These are phyloP conservation scores for Endocladia muricata DNA, from an alignment of 31 red algal genomes.

Conservation along the genomic window DNA sequence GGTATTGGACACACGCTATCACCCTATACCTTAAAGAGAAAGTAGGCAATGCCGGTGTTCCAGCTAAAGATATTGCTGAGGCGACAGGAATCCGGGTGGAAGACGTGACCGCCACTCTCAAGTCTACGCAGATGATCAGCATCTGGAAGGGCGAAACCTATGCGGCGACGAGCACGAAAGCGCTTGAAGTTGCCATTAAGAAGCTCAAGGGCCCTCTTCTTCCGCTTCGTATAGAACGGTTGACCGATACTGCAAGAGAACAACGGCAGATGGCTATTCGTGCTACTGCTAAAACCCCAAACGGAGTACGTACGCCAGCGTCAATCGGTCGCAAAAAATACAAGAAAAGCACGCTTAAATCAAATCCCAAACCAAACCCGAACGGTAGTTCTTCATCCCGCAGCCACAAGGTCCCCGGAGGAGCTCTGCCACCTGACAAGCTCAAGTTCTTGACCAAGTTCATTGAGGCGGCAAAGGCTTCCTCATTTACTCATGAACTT, in stretches of 20 bases:
- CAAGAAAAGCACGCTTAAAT: no score
- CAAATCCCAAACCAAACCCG: no score
- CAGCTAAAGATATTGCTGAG: constrained; percentile 44
- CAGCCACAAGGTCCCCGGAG: no score
- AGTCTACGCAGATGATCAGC: constrained; percentile 36
- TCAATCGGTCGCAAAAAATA: no score
- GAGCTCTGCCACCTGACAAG: no score
- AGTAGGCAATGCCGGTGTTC: constrained; percentile 10
- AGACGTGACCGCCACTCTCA: constrained; percentile 51
- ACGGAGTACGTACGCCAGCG: no score
- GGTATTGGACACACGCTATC: constrained; percentile 52
- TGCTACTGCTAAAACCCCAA: no score
- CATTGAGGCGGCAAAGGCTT: no score
- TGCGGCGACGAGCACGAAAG: constrained; percentile 40
- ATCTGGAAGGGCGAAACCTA: constrained; percentile 68
- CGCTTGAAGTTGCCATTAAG: constrained; percentile 15
- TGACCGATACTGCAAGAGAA: constrained; percentile 1
- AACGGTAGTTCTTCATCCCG: no score
- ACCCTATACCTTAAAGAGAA: constrained; percentile 21
- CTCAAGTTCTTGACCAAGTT: no score
- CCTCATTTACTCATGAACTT: no score
- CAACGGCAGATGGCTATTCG: no score
- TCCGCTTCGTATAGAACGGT: not conserved
- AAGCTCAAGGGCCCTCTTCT: constrained; percentile 3
- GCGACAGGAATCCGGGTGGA: constrained; percentile 50